Evolutionary conservation across 345 rosid genomes (phyloP).

Genomic region (Euphorbia lathyris): DNA sequence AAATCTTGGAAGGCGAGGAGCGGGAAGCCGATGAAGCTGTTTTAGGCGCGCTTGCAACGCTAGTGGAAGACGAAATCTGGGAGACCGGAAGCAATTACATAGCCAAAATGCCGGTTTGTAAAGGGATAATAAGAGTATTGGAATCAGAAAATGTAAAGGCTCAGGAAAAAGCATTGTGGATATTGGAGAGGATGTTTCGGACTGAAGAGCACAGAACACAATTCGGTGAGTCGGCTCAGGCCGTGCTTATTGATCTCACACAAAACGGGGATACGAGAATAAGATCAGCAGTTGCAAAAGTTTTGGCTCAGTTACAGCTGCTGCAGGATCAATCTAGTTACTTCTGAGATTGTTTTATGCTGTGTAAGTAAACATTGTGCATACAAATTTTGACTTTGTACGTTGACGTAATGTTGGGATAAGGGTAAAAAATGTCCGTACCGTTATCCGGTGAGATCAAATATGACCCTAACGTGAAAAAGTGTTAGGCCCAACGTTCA

Average conservation of each 20-base stretch:
- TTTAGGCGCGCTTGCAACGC: constrained; percentile 47
- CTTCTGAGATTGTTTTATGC: constrained; percentile 31
- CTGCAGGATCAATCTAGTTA: constrained; percentile 59
- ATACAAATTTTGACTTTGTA: background rate
- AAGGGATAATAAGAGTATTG: constrained; percentile 42
- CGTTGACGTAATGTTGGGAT: background rate
- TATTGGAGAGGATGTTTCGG: constrained; percentile 49
- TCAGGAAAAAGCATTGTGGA: constrained; percentile 55
- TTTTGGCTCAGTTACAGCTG: constrained; percentile 58
- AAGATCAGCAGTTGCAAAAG: constrained; percentile 40
- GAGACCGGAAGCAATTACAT: constrained; percentile 55
- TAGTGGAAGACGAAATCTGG: constrained; percentile 53
- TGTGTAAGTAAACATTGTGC: background rate
- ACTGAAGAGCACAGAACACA: constrained; percentile 40
- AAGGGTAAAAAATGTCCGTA: background rate
- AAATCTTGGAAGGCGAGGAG: constrained; percentile 40
- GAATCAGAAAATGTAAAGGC: constrained; percentile 41
- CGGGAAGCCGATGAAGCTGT: constrained; percentile 58
- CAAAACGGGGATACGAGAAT: constrained; percentile 47
- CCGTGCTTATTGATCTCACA: constrained; percentile 53
- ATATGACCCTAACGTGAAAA: no score
- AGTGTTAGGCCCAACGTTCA: no score
- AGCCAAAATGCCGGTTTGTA: constrained; percentile 34
- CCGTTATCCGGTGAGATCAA: background rate
- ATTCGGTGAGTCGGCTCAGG: constrained; percentile 48